Evolutionary conservation across 108 stramenopile species (phyloP).

Genomic region (Nitzschia sp.): DNA sequence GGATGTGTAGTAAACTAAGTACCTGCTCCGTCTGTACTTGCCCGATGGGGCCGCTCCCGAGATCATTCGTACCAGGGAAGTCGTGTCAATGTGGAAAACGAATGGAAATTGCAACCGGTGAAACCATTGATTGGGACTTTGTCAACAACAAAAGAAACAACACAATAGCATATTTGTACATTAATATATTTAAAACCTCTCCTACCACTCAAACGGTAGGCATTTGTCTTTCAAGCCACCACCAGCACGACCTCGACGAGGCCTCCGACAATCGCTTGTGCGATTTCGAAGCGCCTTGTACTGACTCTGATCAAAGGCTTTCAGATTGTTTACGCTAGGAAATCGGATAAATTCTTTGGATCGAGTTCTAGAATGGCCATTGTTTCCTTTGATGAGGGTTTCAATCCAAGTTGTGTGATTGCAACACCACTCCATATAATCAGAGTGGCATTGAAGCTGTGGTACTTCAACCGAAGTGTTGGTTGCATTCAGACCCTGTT

Average conservation of each 20-base stretch:
- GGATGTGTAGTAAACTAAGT: too few relatives aligned
- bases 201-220: slow-evolving; percentile 25
- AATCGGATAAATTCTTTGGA: slow-evolving; percentile 31
- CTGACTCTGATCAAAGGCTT: background rate
- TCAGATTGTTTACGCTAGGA: background rate
- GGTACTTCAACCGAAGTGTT: background rate
- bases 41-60: too few relatives aligned
- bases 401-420: slow-evolving; percentile 32
- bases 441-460: slow-evolving; percentile 15
- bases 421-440: slow-evolving; percentile 28
- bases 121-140: too few relatives aligned
- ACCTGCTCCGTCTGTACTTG: too few relatives aligned
- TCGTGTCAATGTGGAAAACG: too few relatives aligned
- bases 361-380: background rate
- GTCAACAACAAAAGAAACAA: too few relatives aligned
- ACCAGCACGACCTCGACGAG: slow-evolving; percentile 20
- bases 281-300: slow-evolving; percentile 22
- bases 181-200: too few relatives aligned
- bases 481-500: background rate
- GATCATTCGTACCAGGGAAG: too few relatives aligned
- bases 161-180: too few relatives aligned
- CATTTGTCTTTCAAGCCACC: slow-evolving; percentile 36
- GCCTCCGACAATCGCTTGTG: slow-evolving; percentile 11
- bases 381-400: slow-evolving; percentile 4
- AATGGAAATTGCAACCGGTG: too few relatives aligned